Evolutionary conservation across 306 rosid genomes (phyloP).

Genomic region (Trichosanthes truncata): DNA sequence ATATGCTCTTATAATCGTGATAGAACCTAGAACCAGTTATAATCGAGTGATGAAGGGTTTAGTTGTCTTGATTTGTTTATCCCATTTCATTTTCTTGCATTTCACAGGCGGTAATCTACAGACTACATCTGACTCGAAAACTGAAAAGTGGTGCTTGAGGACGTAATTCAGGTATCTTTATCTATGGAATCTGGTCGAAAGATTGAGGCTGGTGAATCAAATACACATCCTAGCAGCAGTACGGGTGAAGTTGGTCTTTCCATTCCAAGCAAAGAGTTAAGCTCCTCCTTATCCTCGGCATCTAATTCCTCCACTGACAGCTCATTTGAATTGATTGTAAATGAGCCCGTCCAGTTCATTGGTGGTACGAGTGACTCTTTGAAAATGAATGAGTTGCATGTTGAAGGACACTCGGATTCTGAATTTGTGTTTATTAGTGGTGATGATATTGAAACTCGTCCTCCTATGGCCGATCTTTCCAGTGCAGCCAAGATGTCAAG

Average conservation of each 20-base stretch:
- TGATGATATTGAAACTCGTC: background rate
- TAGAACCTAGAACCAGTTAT: background rate
- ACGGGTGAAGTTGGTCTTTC: background rate
- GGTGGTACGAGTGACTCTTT: background rate
- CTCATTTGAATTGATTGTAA: background rate
- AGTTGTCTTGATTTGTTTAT: background rate
- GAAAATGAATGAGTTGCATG: background rate
- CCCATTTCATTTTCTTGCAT: background rate
- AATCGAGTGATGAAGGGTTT: background rate
- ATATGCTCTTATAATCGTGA: background rate
- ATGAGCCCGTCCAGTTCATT: background rate
- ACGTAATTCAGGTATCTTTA: background rate
- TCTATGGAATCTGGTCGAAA: constrained; percentile 6
- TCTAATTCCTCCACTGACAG: background rate
- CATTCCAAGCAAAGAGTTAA: background rate
- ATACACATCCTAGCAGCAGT: background rate
- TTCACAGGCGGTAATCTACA: background rate
- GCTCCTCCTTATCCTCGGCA: background rate
- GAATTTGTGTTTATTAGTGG: background rate
- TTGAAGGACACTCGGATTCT: constrained; percentile 11
- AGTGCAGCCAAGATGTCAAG: background rate
- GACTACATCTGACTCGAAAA: background rate
- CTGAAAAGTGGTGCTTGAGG: background rate
- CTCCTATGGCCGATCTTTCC: constrained; percentile 3
- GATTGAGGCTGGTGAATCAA: background rate